These are phyloP conservation scores for Nakazawaea wyomingensis DNA, from an alignment of 805 yeast species.

Conservation along the genomic window DNA sequence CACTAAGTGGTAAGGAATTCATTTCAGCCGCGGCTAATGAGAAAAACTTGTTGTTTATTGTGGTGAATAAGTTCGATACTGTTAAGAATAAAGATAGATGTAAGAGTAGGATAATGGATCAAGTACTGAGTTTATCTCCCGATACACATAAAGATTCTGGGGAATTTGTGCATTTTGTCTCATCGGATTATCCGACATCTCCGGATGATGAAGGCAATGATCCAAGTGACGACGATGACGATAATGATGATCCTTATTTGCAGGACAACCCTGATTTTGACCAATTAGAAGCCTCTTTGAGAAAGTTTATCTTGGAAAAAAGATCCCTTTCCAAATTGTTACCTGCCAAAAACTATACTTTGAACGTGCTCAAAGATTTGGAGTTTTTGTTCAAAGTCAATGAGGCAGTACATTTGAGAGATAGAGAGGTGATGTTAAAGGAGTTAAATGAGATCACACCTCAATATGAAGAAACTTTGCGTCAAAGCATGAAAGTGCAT, in stretches of 20 bases:
- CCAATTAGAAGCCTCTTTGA: slow-evolving; percentile 73
- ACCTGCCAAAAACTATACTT: slow-evolving; percentile 87
- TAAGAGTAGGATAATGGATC: slow-evolving; percentile 69
- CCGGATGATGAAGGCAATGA: slow-evolving; percentile 33
- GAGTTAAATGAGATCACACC: slow-evolving; percentile 57
- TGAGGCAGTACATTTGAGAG: slow-evolving; percentile 39
- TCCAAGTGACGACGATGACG: slow-evolving; percentile 33
- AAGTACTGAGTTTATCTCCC: slow-evolving; percentile 80
- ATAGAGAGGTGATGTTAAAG: slow-evolving; percentile 35
- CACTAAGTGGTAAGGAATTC: slow-evolving; percentile 90
- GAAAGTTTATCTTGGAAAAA: slow-evolving; percentile 84
- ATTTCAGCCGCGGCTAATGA: slow-evolving; percentile 87
- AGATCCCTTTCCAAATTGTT: slow-evolving; percentile 82
- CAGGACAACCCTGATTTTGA: slow-evolving; percentile 63
- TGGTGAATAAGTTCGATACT: slow-evolving; percentile 86
- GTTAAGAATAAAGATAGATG: slow-evolving; percentile 81
- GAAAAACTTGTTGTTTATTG: slow-evolving; percentile 87
- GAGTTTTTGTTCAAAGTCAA: slow-evolving; percentile 50
- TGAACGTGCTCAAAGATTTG: slow-evolving; percentile 65
- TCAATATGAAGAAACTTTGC: slow-evolving; percentile 45
- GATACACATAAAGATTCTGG: slow-evolving; percentile 82
- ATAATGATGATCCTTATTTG: slow-evolving; percentile 22
- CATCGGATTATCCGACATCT: slow-evolving; percentile 41
- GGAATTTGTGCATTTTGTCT: slow-evolving; percentile 93
- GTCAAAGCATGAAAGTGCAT: slow-evolving; percentile 46